These are phyloP conservation scores for Lagenaria siceraria DNA, from an alignment of 306 rosid species.

Conservation along the genomic window DNA sequence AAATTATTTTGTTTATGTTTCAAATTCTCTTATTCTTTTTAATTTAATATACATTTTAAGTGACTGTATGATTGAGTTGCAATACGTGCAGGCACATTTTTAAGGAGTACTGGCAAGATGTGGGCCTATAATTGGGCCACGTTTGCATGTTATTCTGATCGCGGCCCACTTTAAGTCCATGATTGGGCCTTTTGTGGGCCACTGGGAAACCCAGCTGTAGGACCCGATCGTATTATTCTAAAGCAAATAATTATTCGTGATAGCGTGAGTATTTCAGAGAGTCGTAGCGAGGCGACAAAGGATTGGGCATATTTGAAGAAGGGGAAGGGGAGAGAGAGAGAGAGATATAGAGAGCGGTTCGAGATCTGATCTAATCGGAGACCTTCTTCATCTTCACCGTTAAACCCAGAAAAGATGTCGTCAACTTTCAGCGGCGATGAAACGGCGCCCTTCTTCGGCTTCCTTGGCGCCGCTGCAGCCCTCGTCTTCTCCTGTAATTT, in stretches of 20 bases:
- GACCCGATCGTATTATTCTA: not conserved
- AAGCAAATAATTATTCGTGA: not conserved
- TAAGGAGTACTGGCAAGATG: not conserved
- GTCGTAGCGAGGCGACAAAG: not conserved
- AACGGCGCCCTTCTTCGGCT: constrained; percentile 54
- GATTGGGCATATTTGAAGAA: not conserved
- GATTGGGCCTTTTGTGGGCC: not conserved
- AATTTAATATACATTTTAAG: not conserved
- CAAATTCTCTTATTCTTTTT: not conserved
- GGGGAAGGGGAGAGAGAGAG: not conserved
- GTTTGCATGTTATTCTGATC: not conserved
- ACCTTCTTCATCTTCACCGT: not conserved
- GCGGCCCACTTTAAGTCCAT: not conserved
- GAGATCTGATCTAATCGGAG: constrained; percentile 11
- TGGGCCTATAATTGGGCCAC: not conserved
- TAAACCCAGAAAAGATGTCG: not conserved
- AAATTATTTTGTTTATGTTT: no score
- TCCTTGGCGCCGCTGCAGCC: constrained; percentile 55
- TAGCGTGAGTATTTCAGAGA: not conserved
- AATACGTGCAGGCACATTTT: not conserved
- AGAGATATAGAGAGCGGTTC: not conserved
- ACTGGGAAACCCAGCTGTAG: not conserved
- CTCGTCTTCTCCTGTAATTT: constrained; percentile 41
- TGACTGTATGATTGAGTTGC: not conserved
- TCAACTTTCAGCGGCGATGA: constrained; percentile 48